These are phyloP conservation scores for Lactuca saligna DNA, from an alignment of 129 eudicot species.

Conservation along the genomic window DNA sequence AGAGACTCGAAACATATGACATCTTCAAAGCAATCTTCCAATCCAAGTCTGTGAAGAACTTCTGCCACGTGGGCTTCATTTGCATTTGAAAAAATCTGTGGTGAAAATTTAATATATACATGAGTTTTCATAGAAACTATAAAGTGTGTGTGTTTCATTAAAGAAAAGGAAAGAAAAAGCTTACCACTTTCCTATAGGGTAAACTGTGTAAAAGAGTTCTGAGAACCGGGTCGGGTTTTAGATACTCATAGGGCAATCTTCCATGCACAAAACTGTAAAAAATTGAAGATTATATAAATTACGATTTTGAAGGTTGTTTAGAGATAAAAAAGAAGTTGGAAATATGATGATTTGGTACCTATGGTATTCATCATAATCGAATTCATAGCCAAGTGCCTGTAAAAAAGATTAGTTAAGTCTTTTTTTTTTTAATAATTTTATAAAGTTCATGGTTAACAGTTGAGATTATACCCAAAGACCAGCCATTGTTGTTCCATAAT, in stretches of 20 bases:
- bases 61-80: slow-evolving; percentile 86
- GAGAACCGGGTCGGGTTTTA: slow-evolving; percentile 76
- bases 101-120: background rate
- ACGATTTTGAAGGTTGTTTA: slow-evolving; percentile 3
- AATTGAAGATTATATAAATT: background rate
- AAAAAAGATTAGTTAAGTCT: background rate
- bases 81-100: slow-evolving; percentile 85
- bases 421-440: background rate
- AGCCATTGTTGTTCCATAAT: slow-evolving; percentile 94
- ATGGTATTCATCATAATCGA: slow-evolving; percentile 84
- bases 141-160: background rate
- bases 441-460: background rate
- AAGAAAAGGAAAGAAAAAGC: background rate
- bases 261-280: slow-evolving; percentile 72
- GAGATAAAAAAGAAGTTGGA: background rate
- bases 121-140: background rate
- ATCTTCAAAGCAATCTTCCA: slow-evolving; percentile 85
- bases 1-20: slow-evolving; percentile 79
- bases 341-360: slow-evolving; percentile 39
- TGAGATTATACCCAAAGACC: slow-evolving; percentile 23
- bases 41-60: slow-evolving; percentile 66
- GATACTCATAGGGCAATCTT: slow-evolving; percentile 69
- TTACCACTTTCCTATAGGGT: slow-evolving; percentile 64
- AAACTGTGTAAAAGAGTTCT: slow-evolving; percentile 66
- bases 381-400: slow-evolving; percentile 44